Evolutionary conservation across 805 yeast species (phyloP), one percentile per base, ranked within the genome.

Genomic region (Wickerhamomyces chambardii): DNA sequence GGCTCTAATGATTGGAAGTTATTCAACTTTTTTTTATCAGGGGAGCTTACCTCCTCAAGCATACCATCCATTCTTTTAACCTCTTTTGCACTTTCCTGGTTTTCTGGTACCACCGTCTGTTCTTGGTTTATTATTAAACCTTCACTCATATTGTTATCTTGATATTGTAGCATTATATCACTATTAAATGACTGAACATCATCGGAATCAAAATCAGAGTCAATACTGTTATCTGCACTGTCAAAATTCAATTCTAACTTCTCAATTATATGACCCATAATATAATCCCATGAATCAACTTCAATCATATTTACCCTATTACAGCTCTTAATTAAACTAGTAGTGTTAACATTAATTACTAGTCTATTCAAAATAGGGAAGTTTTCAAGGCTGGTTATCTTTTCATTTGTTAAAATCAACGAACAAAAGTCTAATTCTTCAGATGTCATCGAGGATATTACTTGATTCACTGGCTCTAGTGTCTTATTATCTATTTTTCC

Each of bases 261-360:
- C 6, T 33, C 15, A 2, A 48, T 36, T 17, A 51, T n/a, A n/a
- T 31, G 26, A 32, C 50, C 55, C 55, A 50, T 51, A 4, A 51
- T 37, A 3, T 44, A 43, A 30, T 51, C 56, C 51, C 50, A 51
- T 2, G 42, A 31, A 5, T 36, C 33, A 3, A 44, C 33, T 7
- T 26, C 29, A 3, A 44, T 4, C 1, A 43, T 28, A 15, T 34
- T 31, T 2, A 29, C 29, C 17, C 10, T 8, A 19, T 33, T 29
- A 17, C 28, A 21, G 19, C 5, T 17, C 15, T 22, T 17, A 2
- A n/a, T 17, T 17, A 19, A 15, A 17, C 29, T 28, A 18, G 24
- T 17, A 6, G 17, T 24, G 15, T 27, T 37, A 14, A 47, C 32
- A 15, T 34, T 39, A 1, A 50, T n/a, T 5, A 39, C 30, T 24